These are phyloP conservation scores for Silene conica DNA, from an alignment of 148 eudicot species.

Conservation along the genomic window DNA sequence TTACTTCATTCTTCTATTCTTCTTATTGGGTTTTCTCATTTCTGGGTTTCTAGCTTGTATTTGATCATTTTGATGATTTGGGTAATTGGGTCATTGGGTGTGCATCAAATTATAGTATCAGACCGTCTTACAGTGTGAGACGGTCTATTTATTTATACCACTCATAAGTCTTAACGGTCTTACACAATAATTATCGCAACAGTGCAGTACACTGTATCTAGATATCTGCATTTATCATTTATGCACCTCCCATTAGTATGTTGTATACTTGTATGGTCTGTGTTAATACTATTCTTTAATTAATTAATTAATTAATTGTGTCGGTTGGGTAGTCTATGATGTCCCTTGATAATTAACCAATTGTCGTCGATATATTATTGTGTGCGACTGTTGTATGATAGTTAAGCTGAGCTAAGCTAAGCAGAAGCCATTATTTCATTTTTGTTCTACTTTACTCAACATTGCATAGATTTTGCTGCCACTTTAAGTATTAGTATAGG, in stretches of 20 bases:
- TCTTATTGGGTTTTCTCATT: conserved; percentile 13
- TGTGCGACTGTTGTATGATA: too few species aligned
- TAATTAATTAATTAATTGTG: conserved; percentile 6
- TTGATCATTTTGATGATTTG: background rate
- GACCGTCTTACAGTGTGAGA: too few species aligned
- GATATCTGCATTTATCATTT: conserved; percentile 41
- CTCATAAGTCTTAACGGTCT: too few species aligned
- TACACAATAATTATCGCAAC: background rate
- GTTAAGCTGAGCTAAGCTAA: conserved; percentile 23
- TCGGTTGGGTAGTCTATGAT: conserved; percentile 24
- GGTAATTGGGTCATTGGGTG: conserved; percentile 32
- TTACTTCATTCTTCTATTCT: background rate
- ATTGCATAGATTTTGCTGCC: conserved; percentile 31
- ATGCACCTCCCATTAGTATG: conserved; percentile 11
- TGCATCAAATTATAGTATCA: background rate
- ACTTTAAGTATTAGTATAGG: conserved; percentile 17
- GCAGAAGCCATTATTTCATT: conserved; percentile 5
- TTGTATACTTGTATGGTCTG: conserved; percentile 11
- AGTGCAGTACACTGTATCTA: conserved; percentile 35
- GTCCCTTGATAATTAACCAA: conserved; percentile 18
- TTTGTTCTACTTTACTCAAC: conserved; percentile 18
- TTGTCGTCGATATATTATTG: background rate
- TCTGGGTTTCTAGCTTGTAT: conserved; percentile 4
- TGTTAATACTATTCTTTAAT: conserved; percentile 9
- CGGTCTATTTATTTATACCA: too few species aligned